phyloP scores from a whole-genome alignment of 2,329 filamentous ascomycete genomes.

The Colletotrichum lentis region DNA sequence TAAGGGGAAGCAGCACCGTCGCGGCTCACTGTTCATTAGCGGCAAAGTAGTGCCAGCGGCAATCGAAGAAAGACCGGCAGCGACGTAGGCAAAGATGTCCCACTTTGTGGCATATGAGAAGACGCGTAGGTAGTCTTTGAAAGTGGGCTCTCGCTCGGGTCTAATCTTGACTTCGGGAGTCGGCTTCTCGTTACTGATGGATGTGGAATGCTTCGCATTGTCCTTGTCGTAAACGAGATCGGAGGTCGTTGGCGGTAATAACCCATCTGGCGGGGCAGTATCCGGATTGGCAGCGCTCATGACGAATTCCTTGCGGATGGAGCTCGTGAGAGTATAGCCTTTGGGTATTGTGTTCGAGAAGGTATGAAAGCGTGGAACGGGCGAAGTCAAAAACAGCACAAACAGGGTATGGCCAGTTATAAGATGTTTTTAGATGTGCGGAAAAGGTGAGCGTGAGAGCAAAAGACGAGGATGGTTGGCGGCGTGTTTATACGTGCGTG shows the following conservation, averaged over 20 bases:
- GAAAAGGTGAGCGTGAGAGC: not conserved
- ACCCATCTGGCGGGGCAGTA: slow-evolving; percentile 4
- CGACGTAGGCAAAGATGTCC: slow-evolving; percentile 59
- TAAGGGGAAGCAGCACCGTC: slow-evolving; percentile 41
- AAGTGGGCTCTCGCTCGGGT: slow-evolving; percentile 55
- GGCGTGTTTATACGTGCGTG: slow-evolving; percentile 8
- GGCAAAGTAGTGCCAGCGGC: slow-evolving; percentile 64
- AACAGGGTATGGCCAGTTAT: not conserved
- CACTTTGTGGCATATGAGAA: slow-evolving; percentile 63
- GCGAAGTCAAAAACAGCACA: not conserved
- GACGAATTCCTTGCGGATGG: not conserved
- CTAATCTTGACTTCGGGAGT: slow-evolving; percentile 48
- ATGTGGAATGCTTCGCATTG: not conserved
- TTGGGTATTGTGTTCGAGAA: not conserved
- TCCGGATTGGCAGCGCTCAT: slow-evolving; percentile 16
- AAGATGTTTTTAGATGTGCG: not conserved
- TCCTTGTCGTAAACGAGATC: slow-evolving; percentile 20
- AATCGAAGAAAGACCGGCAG: slow-evolving; percentile 58
- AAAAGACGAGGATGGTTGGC: not conserved
- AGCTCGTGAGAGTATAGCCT: slow-evolving; percentile 4
- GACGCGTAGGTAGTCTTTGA: slow-evolving; percentile 59
- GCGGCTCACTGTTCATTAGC: slow-evolving; percentile 63
- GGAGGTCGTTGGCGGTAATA: not conserved
- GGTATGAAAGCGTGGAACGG: not conserved
- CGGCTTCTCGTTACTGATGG: slow-evolving; percentile 42